phyloP scores from a whole-genome alignment of 2,329 filamentous ascomycete genomes.

The Neofusicoccum sp. region DNA sequence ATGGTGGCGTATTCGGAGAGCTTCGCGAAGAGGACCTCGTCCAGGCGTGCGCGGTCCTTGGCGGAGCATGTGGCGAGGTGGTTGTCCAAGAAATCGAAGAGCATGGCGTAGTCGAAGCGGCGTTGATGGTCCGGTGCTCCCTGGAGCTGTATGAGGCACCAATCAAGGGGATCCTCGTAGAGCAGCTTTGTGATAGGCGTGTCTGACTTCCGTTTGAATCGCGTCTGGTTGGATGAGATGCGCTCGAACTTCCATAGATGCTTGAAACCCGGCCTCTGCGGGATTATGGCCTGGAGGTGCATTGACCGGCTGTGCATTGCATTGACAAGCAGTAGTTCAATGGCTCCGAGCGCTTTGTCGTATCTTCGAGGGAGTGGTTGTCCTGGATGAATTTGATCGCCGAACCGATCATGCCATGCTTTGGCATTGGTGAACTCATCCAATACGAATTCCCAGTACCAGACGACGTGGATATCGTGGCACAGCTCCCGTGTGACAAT shows the following conservation, averaged over 20 bases:
- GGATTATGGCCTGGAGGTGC: conserved; percentile 21
- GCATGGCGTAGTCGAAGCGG: conserved; percentile 21
- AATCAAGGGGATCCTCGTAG: conserved; percentile 22
- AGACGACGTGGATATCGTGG: conserved; percentile 17
- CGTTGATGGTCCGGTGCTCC: conserved; percentile 22
- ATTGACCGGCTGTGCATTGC: conserved; percentile 3
- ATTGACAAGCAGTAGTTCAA: conserved; percentile 24
- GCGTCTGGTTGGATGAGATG: neutral
- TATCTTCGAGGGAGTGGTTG: conserved; percentile 21
- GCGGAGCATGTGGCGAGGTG: conserved; percentile 20
- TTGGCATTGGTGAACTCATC: conserved; percentile 21
- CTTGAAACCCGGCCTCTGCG: conserved; percentile 24
- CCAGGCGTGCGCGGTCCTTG: conserved; percentile 23
- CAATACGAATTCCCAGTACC: conserved; percentile 22
- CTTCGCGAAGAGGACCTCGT: conserved; percentile 25
- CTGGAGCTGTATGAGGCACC: conserved; percentile 23
- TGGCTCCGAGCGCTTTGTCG: conserved; percentile 22
- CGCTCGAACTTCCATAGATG: conserved; percentile 1
- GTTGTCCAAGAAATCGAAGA: conserved; percentile 27
- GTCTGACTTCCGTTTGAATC: neutral
- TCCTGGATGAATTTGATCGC: conserved; percentile 21
- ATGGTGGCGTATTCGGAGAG: conserved; percentile 25
- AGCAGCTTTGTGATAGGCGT: neutral
- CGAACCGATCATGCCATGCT: neutral
- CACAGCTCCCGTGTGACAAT: neutral